Base-by-base conservation (phyloP, 139 green algal genomes). In the Tetratostichococcus sp. region DNA sequence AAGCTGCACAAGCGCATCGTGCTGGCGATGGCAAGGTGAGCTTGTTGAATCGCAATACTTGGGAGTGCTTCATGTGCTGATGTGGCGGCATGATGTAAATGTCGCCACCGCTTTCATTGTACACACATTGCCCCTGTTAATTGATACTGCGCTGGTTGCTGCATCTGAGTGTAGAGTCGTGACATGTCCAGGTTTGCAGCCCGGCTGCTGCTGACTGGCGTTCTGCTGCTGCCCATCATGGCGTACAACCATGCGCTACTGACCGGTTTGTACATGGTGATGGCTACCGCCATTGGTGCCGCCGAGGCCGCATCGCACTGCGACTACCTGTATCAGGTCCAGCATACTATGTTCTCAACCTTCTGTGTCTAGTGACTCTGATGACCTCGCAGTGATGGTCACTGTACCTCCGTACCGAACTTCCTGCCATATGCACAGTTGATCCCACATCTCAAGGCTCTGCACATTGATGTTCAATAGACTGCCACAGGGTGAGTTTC, bases 1-100 rank as follows among this genome's bases (percentile, higher is more conserved):
- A 75, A 72, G 25, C 71, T 87, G 68, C 81, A 87, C 71, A 39
- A 31, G 6, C 79, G 74, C 59, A 69, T 89, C 22, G 76, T 42
- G 0, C 70, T 87, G 5, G 79, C 75, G 3, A 66, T 65, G 0
- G 43, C 81, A 3, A 76, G 85, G 77, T 82, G 77, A 30, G 79
- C n/a, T 30, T 14, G 25, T n/a, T 62, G 59, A 11, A 50, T 11
- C 11, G 6, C 39, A 21, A 11, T 50, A 6, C 39, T 50, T 6
- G 11, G 39, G 39, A 50, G 39, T 50, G 39, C n/a, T n/a, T n/a
- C n/a, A n/a, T n/a, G n/a, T n/a, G n/a, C n/a, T n/a, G n/a, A n/a
- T n/a, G n/a, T n/a, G n/a, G n/a, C n/a, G n/a, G n/a, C n/a, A n/a
- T n/a, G n/a, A n/a, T n/a, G n/a, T n/a, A n/a, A n/a, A n/a, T n/a